Base-by-base conservation (phyloP, 345 rosid species). In the Citrus inodora region DNA sequence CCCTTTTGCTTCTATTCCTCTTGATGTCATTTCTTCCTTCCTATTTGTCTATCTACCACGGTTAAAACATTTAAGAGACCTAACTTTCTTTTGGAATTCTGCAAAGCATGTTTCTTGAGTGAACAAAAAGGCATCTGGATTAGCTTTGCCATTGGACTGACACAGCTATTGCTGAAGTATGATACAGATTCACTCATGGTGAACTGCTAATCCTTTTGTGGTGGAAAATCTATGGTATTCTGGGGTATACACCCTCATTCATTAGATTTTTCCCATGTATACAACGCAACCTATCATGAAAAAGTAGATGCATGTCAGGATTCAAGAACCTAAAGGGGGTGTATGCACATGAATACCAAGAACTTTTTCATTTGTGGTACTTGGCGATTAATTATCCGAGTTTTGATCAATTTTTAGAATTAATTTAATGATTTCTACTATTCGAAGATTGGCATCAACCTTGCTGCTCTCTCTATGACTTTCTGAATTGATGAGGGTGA, bases 11-110 rank as follows among this genome's bases (percentile, higher is more conserved):
- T 70, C 27, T 17, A 1, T 48, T 48, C 11, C 40, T 27, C 28
- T 17, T 17, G 6, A 9, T 60, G 5, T 5, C 1, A 27, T 60
- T 63, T 61, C 16, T 40, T 5, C 67, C 22, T 17, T 42, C 77
- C 42, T 21, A 40, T 61, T n/a, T 74, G 38, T 27, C 38, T 48
- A 46, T 62, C 30, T 24, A 6, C 30, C 11, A n/a, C 16, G 5
- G 68, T 74, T 73, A n/a, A 72, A 68, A 73, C 63, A 33, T 72
- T 71, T 70, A 7, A 17, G 38, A 48, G 60, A 70, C 21, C 28
- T 5, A 21, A 9, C 3, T 71, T 59, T 35, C 33, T 53, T 40
- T 62, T 46, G 28, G 63, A 28, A 28, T 62, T 63, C 11, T 40
- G 9, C n/a, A 19, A 21, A 74, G 13, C 77, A 62, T 19, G 70